Conservation (phyloP, 2,329 filamentous ascomycete species). For the Calcarisporium arbuscula region DNA sequence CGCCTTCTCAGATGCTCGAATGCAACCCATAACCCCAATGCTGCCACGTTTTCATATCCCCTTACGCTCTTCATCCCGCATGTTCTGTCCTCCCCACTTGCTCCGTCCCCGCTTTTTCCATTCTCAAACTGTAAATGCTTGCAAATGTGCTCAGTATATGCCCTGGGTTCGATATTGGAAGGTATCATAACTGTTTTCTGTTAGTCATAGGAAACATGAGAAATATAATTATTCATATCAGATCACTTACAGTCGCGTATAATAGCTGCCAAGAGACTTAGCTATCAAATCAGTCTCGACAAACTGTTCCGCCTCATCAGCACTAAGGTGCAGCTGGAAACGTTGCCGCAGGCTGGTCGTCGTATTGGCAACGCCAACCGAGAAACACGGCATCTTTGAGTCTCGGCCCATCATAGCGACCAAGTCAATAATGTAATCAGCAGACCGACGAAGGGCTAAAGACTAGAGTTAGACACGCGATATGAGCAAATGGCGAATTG, state of each 20-base stretch:
- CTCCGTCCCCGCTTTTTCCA: neutral
- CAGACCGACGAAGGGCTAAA: conserved; percentile 65
- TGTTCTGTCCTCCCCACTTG: neutral
- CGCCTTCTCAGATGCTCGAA: neutral
- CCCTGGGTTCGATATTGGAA: conserved; percentile 86
- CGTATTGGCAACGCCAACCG: conserved; percentile 64
- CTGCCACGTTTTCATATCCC: neutral
- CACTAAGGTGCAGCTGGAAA: conserved; percentile 77
- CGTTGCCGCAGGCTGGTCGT: conserved; percentile 64
- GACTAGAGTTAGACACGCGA: conserved; percentile 2
- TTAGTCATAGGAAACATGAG: too few relatives aligned
- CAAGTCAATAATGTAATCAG: conserved; percentile 74
- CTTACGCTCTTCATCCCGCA: neutral
- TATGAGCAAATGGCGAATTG: neutral
- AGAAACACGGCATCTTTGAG: conserved; percentile 80
- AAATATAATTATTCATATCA: too few relatives aligned
- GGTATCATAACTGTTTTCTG: conserved; percentile 62
- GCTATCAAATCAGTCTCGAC: conserved; percentile 73
- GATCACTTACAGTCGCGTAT: conserved; percentile 66
- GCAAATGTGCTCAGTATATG: conserved; percentile 64
- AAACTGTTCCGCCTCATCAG: conserved; percentile 73
- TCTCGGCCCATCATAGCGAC: conserved; percentile 80
- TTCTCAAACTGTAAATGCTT: too few relatives aligned
- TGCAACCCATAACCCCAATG: conserved; percentile 5
- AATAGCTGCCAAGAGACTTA: conserved; percentile 82